These are phyloP conservation scores for Clonostachys byssicola DNA, from an alignment of 2,329 filamentous ascomycete genomes.

Conservation along the genomic window DNA sequence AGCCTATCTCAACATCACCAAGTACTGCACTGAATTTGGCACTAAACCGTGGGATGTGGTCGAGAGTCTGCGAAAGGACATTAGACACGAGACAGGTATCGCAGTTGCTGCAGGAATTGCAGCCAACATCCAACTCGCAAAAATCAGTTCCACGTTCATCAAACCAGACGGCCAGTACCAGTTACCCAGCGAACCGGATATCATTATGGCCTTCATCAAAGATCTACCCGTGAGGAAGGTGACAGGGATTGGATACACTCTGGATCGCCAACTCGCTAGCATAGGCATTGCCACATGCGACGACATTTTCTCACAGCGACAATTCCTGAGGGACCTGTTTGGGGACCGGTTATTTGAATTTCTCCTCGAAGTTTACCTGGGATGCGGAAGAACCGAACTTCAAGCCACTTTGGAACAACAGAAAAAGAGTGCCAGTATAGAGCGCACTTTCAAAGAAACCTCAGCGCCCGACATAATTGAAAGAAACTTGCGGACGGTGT, in stretches of 20 bases:
- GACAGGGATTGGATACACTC: slow-evolving; percentile 89
- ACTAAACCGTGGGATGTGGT: slow-evolving; percentile 71
- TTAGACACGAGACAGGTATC: slow-evolving; percentile 72
- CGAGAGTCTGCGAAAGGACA: slow-evolving; percentile 70
- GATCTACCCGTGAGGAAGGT: slow-evolving; percentile 83
- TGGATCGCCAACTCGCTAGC: slow-evolving; percentile 85
- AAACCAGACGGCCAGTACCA: slow-evolving; percentile 93
- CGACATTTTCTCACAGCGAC: slow-evolving; percentile 75
- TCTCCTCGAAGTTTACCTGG: slow-evolving; percentile 77
- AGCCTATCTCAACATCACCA: slow-evolving; percentile 91
- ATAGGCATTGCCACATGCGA: slow-evolving; percentile 86
- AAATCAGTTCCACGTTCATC: slow-evolving; percentile 92
- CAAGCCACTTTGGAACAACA: slow-evolving; percentile 87
- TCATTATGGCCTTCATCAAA: slow-evolving; percentile 83
- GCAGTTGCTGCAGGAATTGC: slow-evolving; percentile 94
- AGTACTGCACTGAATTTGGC: slow-evolving; percentile 69
- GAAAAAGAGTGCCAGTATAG: slow-evolving; percentile 89
- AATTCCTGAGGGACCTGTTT: slow-evolving; percentile 74
- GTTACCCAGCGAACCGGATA: slow-evolving; percentile 64
- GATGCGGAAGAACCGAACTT: slow-evolving; percentile 78
- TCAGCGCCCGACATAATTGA: slow-evolving; percentile 63
- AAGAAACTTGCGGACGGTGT: slow-evolving; percentile 74
- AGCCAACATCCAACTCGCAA: slow-evolving; percentile 87
- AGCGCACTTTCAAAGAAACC: slow-evolving; percentile 85
- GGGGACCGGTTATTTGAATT: slow-evolving; percentile 91